Evolutionary conservation across 83 land plant genomes (phyloP).

Genomic region (Picea abies): DNA sequence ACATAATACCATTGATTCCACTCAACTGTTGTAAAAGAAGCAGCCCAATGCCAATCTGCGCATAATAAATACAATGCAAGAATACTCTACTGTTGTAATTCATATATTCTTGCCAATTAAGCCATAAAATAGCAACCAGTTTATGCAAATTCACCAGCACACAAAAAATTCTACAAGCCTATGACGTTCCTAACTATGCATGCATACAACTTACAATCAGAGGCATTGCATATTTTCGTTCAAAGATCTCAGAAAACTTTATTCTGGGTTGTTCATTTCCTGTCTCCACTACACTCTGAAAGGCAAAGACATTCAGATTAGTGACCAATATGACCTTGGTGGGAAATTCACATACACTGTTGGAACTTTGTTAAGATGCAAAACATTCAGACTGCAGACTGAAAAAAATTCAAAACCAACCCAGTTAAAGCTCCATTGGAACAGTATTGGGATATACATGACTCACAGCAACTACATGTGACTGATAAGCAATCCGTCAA

Average conservation of each 20-base stretch:
- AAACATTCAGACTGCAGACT: not conserved
- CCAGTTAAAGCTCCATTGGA: not conserved
- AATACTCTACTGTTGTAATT: not conserved
- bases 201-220: not conserved
- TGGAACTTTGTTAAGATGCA: not conserved
- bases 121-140: not conserved
- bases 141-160: not conserved
- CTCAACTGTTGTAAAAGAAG: constrained; percentile 60
- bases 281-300: constrained; percentile 13
- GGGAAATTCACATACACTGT: not conserved
- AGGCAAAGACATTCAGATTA: not conserved
- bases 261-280: constrained; percentile 7
- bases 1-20: constrained; percentile 67
- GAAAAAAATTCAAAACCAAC: not conserved
- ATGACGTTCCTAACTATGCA: not conserved
- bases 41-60: constrained; percentile 65
- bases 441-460: not conserved
- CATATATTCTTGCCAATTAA: not conserved
- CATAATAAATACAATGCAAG: not conserved
- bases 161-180: not conserved
- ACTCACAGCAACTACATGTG: not conserved
- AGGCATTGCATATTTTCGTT: constrained; percentile 16
- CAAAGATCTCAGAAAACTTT: constrained; percentile 7
- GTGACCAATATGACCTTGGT: not conserved
- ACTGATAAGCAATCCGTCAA: not conserved